These are phyloP conservation scores for Cryomyces minteri DNA, from an alignment of 495 filamentous ascomycete species.

Conservation along the genomic window DNA sequence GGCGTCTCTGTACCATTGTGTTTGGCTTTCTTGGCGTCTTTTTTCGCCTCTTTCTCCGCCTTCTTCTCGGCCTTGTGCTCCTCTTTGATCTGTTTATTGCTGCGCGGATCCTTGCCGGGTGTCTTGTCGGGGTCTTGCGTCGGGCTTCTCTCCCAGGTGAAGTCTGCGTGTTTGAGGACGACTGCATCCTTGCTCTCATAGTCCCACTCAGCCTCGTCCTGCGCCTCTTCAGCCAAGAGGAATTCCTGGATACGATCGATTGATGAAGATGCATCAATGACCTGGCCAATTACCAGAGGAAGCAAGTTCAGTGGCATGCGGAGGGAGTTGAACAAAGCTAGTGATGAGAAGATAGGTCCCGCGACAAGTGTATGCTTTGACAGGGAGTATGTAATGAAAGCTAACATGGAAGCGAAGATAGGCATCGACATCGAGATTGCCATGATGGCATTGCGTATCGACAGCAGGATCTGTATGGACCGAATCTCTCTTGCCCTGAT, in stretches of 20 bases:
- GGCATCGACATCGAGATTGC: slow-evolving; percentile 57
- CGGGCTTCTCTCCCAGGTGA: slow-evolving; percentile 77
- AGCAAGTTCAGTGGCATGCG: slow-evolving; percentile 79
- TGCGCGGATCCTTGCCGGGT: slow-evolving; percentile 12
- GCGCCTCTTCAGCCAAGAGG: slow-evolving; percentile 64
- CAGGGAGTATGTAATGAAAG: slow-evolving; percentile 84
- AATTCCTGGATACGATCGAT: slow-evolving; percentile 74
- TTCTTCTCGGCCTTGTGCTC: slow-evolving; percentile 23
- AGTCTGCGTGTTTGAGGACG: slow-evolving; percentile 52
- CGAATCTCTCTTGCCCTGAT: slow-evolving; percentile 59
- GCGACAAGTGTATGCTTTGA: slow-evolving; percentile 51
- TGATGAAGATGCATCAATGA: slow-evolving; percentile 76
- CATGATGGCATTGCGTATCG: slow-evolving; percentile 69
- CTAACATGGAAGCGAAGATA: slow-evolving; percentile 82
- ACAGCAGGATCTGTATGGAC: slow-evolving; percentile 59
- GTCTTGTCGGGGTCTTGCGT: slow-evolving; percentile 36
- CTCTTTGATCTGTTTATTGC: slow-evolving; percentile 8
- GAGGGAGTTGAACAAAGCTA: slow-evolving; percentile 82
- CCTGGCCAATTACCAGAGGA: slow-evolving; percentile 72
- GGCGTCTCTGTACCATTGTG: slow-evolving; percentile 10
- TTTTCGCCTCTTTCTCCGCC: slow-evolving; percentile 13
- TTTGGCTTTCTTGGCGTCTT: slow-evolving; percentile 14
- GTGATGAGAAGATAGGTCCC: slow-evolving; percentile 73
- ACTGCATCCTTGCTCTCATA: slow-evolving; percentile 46
- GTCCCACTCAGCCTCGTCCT: slow-evolving; percentile 51